A percentile compares a stretch with the other conserved stretches of the same genome.
phyloP scores from a whole-genome alignment of 495 filamentous ascomycete genomes.

The Chaetomium fimeti region DNA sequence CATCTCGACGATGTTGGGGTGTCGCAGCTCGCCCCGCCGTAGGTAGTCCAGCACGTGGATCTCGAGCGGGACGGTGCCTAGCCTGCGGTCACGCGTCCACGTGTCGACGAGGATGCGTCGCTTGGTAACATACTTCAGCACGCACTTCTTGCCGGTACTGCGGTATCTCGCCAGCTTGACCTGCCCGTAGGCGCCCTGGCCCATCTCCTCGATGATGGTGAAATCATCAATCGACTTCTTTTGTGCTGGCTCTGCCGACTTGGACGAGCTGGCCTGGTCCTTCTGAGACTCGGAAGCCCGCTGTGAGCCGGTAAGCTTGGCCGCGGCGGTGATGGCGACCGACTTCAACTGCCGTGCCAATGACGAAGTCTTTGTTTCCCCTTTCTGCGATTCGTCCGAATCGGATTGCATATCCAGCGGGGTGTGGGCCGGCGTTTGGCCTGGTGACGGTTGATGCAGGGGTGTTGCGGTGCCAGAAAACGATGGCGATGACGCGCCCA shows the following conservation, averaged over 20 bases:
- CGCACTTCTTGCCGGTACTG: conserved; percentile 76
- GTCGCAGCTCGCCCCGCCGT: conserved; percentile 76
- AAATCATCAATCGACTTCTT: conserved; percentile 91
- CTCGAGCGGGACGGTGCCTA: conserved; percentile 96
- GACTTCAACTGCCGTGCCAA: conserved; percentile 75
- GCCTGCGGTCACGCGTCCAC: conserved; percentile 89
- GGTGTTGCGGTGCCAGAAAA: conserved; percentile 63
- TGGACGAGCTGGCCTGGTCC: conserved; percentile 25
- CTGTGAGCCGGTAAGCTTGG: conserved; percentile 45
- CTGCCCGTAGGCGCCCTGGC: conserved; percentile 95
- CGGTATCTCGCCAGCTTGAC: conserved; percentile 94
- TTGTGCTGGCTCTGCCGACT: conserved; percentile 45
- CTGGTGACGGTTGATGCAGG: conserved; percentile 72
- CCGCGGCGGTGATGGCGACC: conserved; percentile 55
- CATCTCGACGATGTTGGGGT: conserved; percentile 99
- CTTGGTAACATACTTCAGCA: conserved; percentile 98
- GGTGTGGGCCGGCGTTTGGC: conserved; percentile 59
- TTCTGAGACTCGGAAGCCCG: conserved; percentile 24
- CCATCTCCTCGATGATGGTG: conserved; percentile 95
- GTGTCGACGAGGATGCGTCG: conserved; percentile 96
- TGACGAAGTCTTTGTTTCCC: conserved; percentile 51
- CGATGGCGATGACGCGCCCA: conserved; percentile 57
- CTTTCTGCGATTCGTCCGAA: conserved; percentile 41
- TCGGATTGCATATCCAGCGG: conserved; percentile 55
- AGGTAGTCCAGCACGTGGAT: conserved; percentile 97